phyloP scores from a whole-genome alignment of 768 basidiomycete genomes.

The Collybia sordida region DNA sequence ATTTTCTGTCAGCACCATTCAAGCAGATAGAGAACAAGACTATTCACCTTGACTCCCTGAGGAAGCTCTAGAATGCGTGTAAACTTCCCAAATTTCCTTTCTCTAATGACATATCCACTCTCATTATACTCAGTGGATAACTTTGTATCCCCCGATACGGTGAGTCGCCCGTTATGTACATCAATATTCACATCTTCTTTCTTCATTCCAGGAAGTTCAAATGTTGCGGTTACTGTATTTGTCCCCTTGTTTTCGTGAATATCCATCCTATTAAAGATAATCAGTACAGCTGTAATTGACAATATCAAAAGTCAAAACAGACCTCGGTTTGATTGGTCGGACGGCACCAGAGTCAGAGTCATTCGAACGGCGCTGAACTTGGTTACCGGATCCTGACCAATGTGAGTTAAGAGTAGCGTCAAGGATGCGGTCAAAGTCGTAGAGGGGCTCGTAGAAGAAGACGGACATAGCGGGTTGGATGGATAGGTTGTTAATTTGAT shows the following conservation, averaged over 20 bases:
- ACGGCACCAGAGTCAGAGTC: slow-evolving; percentile 2
- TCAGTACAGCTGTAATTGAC: too few species aligned
- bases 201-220: slow-evolving; percentile 54
- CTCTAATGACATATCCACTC: slow-evolving; percentile 35
- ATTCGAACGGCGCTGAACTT: not conserved
- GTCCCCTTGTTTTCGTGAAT: slow-evolving; percentile 38
- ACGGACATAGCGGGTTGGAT: slow-evolving; percentile 15
- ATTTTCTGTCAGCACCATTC: not conserved
- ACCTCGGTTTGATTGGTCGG: slow-evolving; percentile 7
- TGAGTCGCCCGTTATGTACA: slow-evolving; percentile 42
- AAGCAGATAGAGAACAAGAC: not conserved
- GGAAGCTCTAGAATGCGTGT: slow-evolving; percentile 45
- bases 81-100: slow-evolving; percentile 46
- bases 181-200: slow-evolving; percentile 46
- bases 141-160: slow-evolving; percentile 41
- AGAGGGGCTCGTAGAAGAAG: slow-evolving; percentile 37
- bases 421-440: slow-evolving; percentile 41
- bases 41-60: slow-evolving; percentile 41
- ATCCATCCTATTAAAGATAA: slow-evolving; percentile 46
- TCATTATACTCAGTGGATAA: slow-evolving; percentile 26
- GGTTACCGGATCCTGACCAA: not conserved
- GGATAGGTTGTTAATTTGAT: too few species aligned
- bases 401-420: slow-evolving; percentile 27
- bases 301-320: not conserved
- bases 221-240: slow-evolving; percentile 43